A percentile compares a stretch with the other conserved stretches of the same genome.
Evolutionary conservation across 768 basidiomycete genomes (phyloP).

Genomic region (Leccinum disarticulatum): DNA sequence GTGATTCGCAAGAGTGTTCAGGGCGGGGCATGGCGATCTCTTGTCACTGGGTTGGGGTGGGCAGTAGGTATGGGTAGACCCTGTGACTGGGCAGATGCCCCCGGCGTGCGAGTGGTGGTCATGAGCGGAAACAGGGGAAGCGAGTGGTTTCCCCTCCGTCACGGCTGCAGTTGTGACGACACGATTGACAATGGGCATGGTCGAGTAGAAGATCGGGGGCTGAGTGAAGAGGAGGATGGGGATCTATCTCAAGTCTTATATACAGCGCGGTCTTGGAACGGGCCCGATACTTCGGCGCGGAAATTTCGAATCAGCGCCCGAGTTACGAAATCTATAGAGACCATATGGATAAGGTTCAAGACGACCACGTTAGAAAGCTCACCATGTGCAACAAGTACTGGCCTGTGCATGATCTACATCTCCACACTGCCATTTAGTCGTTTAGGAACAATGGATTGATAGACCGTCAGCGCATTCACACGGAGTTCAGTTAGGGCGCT

Average conservation of each 20-base stretch:
- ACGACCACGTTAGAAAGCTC: background rate
- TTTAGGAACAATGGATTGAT: too few relatives aligned
- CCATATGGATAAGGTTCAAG: background rate
- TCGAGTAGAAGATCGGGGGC: background rate
- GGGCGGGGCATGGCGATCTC: slow-evolving; percentile 69
- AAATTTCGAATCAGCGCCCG: background rate
- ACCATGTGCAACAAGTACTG: background rate
- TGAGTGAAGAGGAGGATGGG: background rate
- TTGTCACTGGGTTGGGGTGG: slow-evolving; percentile 47
- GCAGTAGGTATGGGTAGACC: slow-evolving; percentile 39
- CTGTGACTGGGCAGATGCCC: slow-evolving; percentile 42
- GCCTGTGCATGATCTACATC: background rate
- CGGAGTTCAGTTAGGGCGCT: background rate
- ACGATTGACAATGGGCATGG: slow-evolving; percentile 8
- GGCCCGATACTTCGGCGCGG: background rate
- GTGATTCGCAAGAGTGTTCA: slow-evolving; percentile 75
- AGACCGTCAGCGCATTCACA: background rate
- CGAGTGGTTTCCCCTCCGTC: slow-evolving; percentile 2
- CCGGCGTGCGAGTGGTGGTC: slow-evolving; percentile 21
- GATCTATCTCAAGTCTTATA: slow-evolving; percentile 7
- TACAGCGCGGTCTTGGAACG: background rate
- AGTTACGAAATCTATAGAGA: background rate
- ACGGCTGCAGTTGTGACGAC: background rate
- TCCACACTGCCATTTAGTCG: background rate
- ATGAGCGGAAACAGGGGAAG: slow-evolving; percentile 16